Conservation (phyloP, 257 asterid species). For the Thymus mandschuricus region DNA sequence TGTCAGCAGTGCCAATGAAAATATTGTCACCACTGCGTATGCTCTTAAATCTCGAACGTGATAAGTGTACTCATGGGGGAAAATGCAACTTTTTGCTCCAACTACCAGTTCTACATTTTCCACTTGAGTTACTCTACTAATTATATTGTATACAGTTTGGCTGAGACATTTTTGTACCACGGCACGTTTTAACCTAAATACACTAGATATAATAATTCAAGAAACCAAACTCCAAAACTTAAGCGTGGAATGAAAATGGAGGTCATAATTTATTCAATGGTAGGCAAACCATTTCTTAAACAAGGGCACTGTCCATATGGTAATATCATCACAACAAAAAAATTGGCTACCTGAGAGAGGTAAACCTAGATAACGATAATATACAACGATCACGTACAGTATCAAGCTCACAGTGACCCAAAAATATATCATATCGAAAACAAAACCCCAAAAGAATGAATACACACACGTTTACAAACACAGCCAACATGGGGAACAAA, state of each 20-base stretch:
- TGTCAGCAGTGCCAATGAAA: too few relatives aligned
- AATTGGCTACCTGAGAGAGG: slow-evolving; percentile 49
- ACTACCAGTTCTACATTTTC: too few relatives aligned
- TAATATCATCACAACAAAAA: slow-evolving; percentile 30
- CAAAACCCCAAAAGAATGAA: slow-evolving; percentile 45
- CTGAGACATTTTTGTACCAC: too few relatives aligned
- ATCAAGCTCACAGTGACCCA: slow-evolving; percentile 40
- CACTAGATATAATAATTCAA: neutral
- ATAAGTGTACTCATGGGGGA: too few relatives aligned
- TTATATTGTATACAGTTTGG: too few relatives aligned
- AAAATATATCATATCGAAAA: slow-evolving; percentile 33
- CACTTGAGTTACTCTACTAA: too few relatives aligned
- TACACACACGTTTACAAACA: slow-evolving; percentile 41
- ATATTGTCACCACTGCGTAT: too few relatives aligned
- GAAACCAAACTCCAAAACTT: neutral
- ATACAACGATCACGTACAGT: slow-evolving; percentile 37
- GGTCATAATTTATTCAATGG: slow-evolving; percentile 29
- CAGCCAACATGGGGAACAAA: slow-evolving; percentile 36
- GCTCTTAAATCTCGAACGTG: too few relatives aligned
- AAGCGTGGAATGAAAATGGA: slow-evolving; percentile 10
- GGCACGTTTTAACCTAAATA: neutral
- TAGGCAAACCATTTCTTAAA: neutral
- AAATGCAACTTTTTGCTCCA: too few relatives aligned
- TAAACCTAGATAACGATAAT: slow-evolving; percentile 40
- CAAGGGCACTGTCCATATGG: slow-evolving; percentile 22